phyloP scores from a whole-genome alignment of 2,329 filamentous ascomycete genomes.

The Aspergillus japonicus region DNA sequence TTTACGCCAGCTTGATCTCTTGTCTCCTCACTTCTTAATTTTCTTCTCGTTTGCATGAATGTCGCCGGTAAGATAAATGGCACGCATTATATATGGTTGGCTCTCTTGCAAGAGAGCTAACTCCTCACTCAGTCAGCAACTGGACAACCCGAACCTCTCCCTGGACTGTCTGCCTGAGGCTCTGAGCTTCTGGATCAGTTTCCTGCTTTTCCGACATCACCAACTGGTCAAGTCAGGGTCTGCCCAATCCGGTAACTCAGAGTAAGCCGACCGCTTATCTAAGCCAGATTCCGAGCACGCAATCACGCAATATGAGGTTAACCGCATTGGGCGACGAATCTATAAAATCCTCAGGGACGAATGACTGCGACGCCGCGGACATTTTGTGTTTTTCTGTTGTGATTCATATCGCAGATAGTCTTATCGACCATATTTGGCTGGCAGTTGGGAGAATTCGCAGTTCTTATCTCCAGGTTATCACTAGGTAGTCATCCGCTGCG shows the following conservation, averaged over 20 bases:
- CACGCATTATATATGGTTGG: too few relatives aligned
- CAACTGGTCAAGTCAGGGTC: neutral
- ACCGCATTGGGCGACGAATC: slow-evolving; percentile 27
- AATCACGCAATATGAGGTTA: slow-evolving; percentile 35
- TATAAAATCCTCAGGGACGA: slow-evolving; percentile 21
- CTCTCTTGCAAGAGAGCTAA: too few relatives aligned
- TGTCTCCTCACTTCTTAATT: too few relatives aligned
- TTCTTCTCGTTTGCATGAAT: too few relatives aligned
- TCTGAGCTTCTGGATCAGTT: neutral
- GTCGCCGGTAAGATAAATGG: too few relatives aligned
- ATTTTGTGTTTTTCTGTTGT: slow-evolving; percentile 5
- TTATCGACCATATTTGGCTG: slow-evolving; percentile 17
- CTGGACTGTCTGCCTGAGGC: neutral
- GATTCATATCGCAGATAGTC: slow-evolving; percentile 16
- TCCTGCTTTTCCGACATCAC: neutral
- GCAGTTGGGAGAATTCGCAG: slow-evolving; percentile 8
- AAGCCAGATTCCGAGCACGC: slow-evolving; percentile 28
- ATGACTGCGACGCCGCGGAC: slow-evolving; percentile 2
- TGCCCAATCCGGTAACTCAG: neutral
- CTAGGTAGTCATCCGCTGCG: slow-evolving; percentile 7
- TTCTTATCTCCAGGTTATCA: slow-evolving; percentile 21
- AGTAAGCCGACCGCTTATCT: slow-evolving; percentile 17
- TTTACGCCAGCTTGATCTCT: too few relatives aligned
- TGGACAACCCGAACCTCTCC: neutral
- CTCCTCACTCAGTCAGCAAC: too few relatives aligned